Base-by-base conservation (phyloP, 1,284 basidiomycete genomes). In the Kalmanozyma brasiliensis region DNA sequence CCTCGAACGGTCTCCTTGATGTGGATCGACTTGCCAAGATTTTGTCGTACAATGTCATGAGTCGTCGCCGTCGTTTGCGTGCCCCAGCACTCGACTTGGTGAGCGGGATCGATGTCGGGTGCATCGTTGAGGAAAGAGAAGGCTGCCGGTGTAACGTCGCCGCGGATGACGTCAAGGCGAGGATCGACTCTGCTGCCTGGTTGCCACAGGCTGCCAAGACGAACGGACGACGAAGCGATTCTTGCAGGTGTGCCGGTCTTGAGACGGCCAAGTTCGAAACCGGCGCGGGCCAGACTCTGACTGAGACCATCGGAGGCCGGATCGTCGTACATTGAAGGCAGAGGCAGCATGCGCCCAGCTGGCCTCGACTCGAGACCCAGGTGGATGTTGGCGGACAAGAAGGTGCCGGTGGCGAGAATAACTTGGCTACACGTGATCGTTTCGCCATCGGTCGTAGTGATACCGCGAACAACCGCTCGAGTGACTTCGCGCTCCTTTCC, bases 221-320 rank as follows among this genome's bases (percentile, higher is more conserved):
- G 83, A 47, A 94, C 91, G 4, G 89, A 89, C 5, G 83, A 85
- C 24, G 86, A 87, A 41, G 88, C 88, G 8, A 95, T 84, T 8
- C 93, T 85, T 1, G 93, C 91, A 14, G 93, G 93, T 0, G 93
- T 95, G 3, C 93, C 93, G 0, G 93, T 95, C 84, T 94, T 92
- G 49, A 94, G 84, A 9, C 93, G 87, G 2, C 89, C 89, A 3
- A 94, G 88, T 69, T 87, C 86, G 82, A 95, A 93, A 0, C 91
- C 91, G 8, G 91, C 91, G 7, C 85, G 82, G 5, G 85, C 84
- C 5, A 95, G 86, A 3, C 91, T 91, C 1, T 86, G 86, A 6
- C 92, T 93, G 6, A 94, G 85, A 0, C 89, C 90, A 26, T 87
- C 82, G 8, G 79, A 76, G 20, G 81, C 79, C 1, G 83, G 82